Percentiles rank a stretch among this genome's conserved stretches.
Conservation (phyloP, 2,329 filamentous ascomycete species). For the Ophiocordyceps robertsii region DNA sequence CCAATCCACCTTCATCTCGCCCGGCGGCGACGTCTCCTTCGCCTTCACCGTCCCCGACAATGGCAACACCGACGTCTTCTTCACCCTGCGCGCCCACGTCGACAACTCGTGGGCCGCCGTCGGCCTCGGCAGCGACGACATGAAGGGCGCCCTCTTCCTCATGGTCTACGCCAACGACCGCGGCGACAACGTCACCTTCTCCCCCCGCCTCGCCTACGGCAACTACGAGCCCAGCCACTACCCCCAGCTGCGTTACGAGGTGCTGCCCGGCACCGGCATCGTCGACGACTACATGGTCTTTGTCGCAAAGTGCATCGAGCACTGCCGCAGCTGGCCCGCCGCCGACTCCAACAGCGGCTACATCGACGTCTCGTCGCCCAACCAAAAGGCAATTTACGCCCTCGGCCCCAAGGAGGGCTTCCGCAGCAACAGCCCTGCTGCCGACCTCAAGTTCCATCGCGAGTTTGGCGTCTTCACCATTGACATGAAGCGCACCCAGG, state of each 20-base stretch:
- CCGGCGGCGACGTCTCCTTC: conserved; percentile 31
- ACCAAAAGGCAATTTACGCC: conserved; percentile 41
- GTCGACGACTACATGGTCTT: conserved; percentile 31
- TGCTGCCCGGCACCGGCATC: conserved; percentile 34
- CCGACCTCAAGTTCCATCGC: conserved; percentile 36
- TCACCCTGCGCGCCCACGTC: conserved; percentile 35
- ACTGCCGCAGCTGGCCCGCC: conserved; percentile 36
- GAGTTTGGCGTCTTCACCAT: conserved; percentile 41
- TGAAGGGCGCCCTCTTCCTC: conserved; percentile 38
- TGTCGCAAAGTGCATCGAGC: conserved; percentile 33
- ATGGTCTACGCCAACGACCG: conserved; percentile 36
- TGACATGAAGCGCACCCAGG: conserved; percentile 38
- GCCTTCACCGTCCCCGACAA: conserved; percentile 35
- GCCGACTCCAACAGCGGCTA: conserved; percentile 20
- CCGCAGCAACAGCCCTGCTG: conserved; percentile 26
- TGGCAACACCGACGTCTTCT: conserved; percentile 34
- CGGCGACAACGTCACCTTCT: conserved; percentile 39
- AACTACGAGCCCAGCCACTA: conserved; percentile 38
- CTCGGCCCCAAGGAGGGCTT: conserved; percentile 33
- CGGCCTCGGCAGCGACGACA: conserved; percentile 38
- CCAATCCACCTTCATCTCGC: conserved; percentile 30
- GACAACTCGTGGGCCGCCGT: conserved; percentile 37
- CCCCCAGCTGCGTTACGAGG: conserved; percentile 26
- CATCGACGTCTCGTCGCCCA: conserved; percentile 34
- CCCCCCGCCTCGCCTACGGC: conserved; percentile 35